A percentile compares a stretch with the other conserved stretches of the same genome.
These are phyloP conservation scores for Lentithecium fluviatile DNA, from an alignment of 495 filamentous ascomycete genomes.

Conservation along the genomic window DNA sequence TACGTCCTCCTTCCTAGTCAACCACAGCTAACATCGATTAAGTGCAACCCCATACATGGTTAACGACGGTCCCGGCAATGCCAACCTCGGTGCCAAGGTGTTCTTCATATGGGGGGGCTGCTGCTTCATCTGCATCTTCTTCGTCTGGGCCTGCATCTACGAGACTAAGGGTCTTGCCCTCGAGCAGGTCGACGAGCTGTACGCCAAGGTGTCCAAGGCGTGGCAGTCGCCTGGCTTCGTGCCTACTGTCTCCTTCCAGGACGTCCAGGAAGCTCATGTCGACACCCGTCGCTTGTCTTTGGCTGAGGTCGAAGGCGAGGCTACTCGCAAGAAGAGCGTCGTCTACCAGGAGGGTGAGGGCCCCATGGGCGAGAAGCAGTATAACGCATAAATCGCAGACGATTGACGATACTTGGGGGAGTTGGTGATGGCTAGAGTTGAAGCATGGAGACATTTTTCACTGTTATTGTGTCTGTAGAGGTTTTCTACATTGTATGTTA, in stretches of 20 bases:
- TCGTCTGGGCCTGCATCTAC: conserved; percentile 44
- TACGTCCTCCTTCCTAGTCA: background rate
- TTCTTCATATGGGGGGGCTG: conserved; percentile 46
- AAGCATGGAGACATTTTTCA: no score
- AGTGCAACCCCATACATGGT: conserved; percentile 44
- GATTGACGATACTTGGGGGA: no score
- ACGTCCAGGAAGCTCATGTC: conserved; percentile 28
- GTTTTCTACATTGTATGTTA: no score
- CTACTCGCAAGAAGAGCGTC: conserved; percentile 30
- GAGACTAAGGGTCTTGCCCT: conserved; percentile 44
- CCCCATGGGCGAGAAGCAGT: conserved; percentile 14
- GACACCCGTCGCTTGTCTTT: conserved; percentile 28
- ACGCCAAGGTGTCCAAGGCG: conserved; percentile 37
- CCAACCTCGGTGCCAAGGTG: conserved; percentile 43
- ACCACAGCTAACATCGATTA: background rate
- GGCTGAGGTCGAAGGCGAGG: conserved; percentile 24
- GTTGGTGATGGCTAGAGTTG: no score
- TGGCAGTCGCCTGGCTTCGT: conserved; percentile 38
- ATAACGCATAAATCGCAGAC: no score
- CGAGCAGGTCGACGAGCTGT: conserved; percentile 46
- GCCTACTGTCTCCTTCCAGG: conserved; percentile 42
- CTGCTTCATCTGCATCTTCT: conserved; percentile 42
- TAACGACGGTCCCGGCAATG: conserved; percentile 40
- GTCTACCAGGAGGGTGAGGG: conserved; percentile 20
- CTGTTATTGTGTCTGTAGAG: no score